phyloP scores from a whole-genome alignment of 2,329 filamentous ascomycete genomes.

The Exophiala lecanii-corni region DNA sequence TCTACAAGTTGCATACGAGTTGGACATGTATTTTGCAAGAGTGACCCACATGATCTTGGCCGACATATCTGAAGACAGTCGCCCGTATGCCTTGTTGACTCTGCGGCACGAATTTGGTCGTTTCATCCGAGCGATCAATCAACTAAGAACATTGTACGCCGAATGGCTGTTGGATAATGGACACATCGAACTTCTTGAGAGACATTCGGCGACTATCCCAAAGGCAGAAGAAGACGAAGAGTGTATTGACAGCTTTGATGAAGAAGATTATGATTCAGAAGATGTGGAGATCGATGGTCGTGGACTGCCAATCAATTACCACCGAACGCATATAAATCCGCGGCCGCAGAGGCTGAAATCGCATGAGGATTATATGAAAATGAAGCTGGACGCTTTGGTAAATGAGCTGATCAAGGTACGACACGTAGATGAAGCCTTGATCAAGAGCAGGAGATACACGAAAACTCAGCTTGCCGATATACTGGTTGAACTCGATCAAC shows the following conservation, averaged over 20 bases:
- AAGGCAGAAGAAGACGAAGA: constrained; percentile 1
- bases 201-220: not conserved
- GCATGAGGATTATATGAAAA: not conserved
- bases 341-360: constrained; percentile 1
- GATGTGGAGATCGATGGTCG: not conserved
- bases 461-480: not conserved
- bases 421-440: not conserved
- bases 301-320: not conserved
- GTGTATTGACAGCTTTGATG: not conserved
- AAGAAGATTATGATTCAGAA: not conserved
- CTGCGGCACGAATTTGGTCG: constrained; percentile 10
- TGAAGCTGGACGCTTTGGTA: not conserved
- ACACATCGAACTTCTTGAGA: not conserved
- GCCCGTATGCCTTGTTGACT: constrained; percentile 1
- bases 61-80: constrained; percentile 4
- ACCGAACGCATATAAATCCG: constrained; percentile 4
- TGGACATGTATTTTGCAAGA: not conserved
- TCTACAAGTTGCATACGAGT: not conserved
- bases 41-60: not conserved
- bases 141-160: constrained; percentile 7
- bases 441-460: not conserved
- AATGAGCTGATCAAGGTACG: not conserved
- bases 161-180: constrained; percentile 1
- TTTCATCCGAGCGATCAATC: constrained; percentile 8
- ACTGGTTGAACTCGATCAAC: not conserved